Evolutionary conservation across 352 stramenopile species (phyloP), one percentile per base, ranked within the genome.

Genomic region (Pythium volutum): DNA sequence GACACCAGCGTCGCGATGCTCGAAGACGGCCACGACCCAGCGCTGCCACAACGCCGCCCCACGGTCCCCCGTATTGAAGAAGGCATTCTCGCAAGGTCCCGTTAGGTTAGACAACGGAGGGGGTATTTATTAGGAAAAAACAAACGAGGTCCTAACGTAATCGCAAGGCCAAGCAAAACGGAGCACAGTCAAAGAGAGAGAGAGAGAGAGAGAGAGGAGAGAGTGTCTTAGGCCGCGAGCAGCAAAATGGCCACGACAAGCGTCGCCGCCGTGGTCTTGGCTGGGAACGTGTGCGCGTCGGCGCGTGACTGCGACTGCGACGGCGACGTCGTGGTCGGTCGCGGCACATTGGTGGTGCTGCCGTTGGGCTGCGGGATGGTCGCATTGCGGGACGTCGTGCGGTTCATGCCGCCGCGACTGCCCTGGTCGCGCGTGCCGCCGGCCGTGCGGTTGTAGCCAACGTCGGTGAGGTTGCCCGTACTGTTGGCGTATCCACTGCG

Each of bases 1-100:
- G 56, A 70, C 43, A 43, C 51, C 10, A 67, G 60, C 31, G 18
- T 71, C 18, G 64, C 64, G 11, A 71, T 71, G 36, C 64, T 71
- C 2, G 64, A 71, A 26, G 57, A 66, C 25, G 64, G 53, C 1
- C 58, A 57, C 2, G 8, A 16, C 27, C 66, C 64, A n/a, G 64
- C 66, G 10, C 20, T 41, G 11, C 20, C 11, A 29, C 39, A 27
- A 45, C 53, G 41, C 12, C 48, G 47, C 18, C 55, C 57, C 4
- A 51, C 55, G 11, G 39, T 46, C 22, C 25, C 49, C 15, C 34
- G 25, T 3, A 61, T 64, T 42, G 39, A 20, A 5, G 55, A 69
- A 45, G 62, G 49, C n/a, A 39, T 49, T 7, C 48, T 60, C 29
- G 16, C 46, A 26, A 34, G 49, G 18, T 58, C 36, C 14, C 31